These are phyloP conservation scores for Anaeromyces robustus DNA, from an alignment of 192 early-diverging fungal species.

Conservation along the genomic window DNA sequence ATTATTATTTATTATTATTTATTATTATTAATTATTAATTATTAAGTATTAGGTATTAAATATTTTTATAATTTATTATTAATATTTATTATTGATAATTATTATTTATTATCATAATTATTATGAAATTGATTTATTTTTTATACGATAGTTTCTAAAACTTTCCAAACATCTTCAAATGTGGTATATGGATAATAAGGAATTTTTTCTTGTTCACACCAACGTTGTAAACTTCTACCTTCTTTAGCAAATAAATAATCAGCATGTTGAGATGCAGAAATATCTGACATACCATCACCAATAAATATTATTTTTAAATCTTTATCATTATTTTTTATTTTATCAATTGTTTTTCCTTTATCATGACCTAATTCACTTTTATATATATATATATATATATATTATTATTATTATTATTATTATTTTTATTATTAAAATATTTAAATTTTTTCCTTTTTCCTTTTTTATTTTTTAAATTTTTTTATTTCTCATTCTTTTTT, in stretches of 20 bases:
- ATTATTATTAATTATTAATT: no score
- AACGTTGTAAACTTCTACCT: conserved; percentile 51
- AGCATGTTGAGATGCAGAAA: conserved; percentile 56
- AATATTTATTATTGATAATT: no score
- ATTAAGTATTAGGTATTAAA: no score
- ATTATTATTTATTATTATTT: no score
- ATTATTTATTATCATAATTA: background rate
- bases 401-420: background rate
- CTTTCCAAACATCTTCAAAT: background rate
- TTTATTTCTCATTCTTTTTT: no score
- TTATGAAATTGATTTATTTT: background rate
- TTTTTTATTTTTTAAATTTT: no score
- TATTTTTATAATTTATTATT: no score
- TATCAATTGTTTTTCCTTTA: conserved; percentile 23
- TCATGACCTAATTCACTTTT: conserved; percentile 41
- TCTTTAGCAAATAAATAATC: conserved; percentile 58
- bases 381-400: background rate
- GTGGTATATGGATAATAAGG: background rate
- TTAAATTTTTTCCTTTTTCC: background rate
- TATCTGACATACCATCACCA: conserved; percentile 64
- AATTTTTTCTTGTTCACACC: conserved; percentile 35
- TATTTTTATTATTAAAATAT: background rate
- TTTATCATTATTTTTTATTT: background rate
- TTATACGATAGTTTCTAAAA: background rate
- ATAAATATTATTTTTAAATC: conserved; percentile 43